phyloP scores from a whole-genome alignment of 768 basidiomycete genomes.

The Leucosporidium creatinivorum region DNA sequence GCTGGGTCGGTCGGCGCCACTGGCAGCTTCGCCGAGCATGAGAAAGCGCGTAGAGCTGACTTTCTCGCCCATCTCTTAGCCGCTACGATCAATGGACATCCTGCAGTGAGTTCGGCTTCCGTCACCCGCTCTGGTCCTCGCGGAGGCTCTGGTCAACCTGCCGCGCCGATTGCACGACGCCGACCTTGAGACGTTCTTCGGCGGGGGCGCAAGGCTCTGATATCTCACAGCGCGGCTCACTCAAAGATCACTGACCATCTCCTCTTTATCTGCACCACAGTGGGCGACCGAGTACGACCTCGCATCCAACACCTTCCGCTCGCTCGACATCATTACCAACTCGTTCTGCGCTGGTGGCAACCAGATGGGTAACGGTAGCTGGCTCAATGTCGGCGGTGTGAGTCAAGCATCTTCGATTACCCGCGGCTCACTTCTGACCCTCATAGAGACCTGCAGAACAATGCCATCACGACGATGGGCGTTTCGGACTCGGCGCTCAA shows the following conservation, averaged over 20 bases:
- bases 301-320: slow-evolving; percentile 51
- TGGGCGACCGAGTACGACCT: slow-evolving; percentile 54
- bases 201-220: neutral
- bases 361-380: slow-evolving; percentile 32
- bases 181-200: neutral
- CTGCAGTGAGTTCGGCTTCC: slow-evolving; percentile 36
- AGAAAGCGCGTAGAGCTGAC: too few species aligned
- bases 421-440: neutral
- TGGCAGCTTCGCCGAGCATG: too few species aligned
- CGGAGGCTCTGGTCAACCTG: neutral
- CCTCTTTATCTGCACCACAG: neutral
- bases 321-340: slow-evolving; percentile 72
- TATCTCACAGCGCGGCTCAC: neutral
- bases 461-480: slow-evolving; percentile 32
- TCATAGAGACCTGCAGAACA: slow-evolving; percentile 10
- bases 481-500: slow-evolving; percentile 1
- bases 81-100: slow-evolving; percentile 58
- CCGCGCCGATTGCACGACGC: neutral
- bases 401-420: neutral
- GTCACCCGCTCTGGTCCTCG: too few species aligned
- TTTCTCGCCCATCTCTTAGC: slow-evolving; percentile 47
- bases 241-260: slow-evolving; percentile 22
- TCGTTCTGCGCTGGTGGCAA: slow-evolving; percentile 20
- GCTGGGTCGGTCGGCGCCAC: too few species aligned
- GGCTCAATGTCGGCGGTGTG: slow-evolving; percentile 29